Evolutionary conservation across 139 green algal species (phyloP), one percentile per base, ranked within the genome.

Genomic region (Picochlorum costavermella): DNA sequence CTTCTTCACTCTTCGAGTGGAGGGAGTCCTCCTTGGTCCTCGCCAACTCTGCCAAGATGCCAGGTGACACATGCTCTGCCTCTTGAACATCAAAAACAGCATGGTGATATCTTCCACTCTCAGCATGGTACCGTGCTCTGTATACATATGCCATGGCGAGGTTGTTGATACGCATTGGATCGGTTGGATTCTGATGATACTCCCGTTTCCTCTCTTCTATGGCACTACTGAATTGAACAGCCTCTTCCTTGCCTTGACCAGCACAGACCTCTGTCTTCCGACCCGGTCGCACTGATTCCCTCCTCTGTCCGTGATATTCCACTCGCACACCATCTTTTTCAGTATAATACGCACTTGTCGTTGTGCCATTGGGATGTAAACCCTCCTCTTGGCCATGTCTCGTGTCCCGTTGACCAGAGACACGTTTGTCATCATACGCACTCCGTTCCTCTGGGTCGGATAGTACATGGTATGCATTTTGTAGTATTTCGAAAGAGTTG

Each of bases 11-110:
- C 33, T 40, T 8, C 33, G 11, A 12, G 33, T 9, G 33, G 20
- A 23, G 20, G 20, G 20, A 23, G 20, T 23, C 20, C 33, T 40
- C 33, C 33, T 40, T 6, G 33, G 33, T 8, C 33, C 9, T 53
- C n/a, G 20, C n/a, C 23, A 64, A 28, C 20, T 23, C 58, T 28
- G 20, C 40, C 20, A 17, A 17, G 4, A 17, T 6, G 14, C 26
- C 64, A 20, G 67, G 49, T 0, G 46, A 23, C 30, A 74, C n/a
- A 43, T 26, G 25, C 11, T 56, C n/a, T 25, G 51, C 61, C 50
- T 75, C 68, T 26, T 68, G 46, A 13, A 61, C 51, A 48, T 75
- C 68, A 45, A 75, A 75, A 8, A 49, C 12, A 4, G 68, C 68
- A 33, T 75, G 68, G 26, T 75, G 61, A 40, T 58, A 14, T 49